Base-by-base conservation (phyloP, 2,329 filamentous ascomycete genomes). In the Pseudogymnoascus sp. region DNA sequence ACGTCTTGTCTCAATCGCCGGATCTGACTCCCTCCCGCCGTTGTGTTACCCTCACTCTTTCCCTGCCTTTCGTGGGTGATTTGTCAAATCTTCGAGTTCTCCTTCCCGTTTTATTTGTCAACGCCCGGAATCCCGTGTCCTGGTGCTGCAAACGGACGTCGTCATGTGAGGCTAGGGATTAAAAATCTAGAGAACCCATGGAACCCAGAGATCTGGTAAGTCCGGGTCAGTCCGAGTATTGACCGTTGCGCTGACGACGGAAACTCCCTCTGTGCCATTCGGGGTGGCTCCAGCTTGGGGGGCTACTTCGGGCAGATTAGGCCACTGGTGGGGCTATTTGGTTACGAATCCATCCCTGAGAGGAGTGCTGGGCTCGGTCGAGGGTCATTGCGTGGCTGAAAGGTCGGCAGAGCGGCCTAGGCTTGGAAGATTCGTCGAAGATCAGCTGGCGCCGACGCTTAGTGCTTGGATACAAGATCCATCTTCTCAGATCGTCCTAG, bases 161-260 rank as follows among this genome's bases (percentile, higher is more conserved):
- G 48, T 55, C 48, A 55, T 33, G 48, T 55, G 48, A 55, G 48
- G 48, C 29, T 55, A 55, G n/a, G n/a, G 29, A 55, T 55, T 55
- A 29, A 55, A 33, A 55, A 55, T 55, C 29, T 12, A 33, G 48
- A 55, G n/a, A 15, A 55, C 48, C 48, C 48, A 55, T 55, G 29
- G 48, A 18, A 21, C 29, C 48, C 48, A 33, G 15, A 33, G 48
- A 33, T 55, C 27, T 55, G 48, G 48, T 55, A 33, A 55, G 29
- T 13, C 48, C 48, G 27, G 48, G 29, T 55, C 27, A 55, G 48
- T 55, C 48, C 29, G 48, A 55, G n/a, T 55, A 55, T 55, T 55
- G 48, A 33, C 48, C 48, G 48, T 55, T 55, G 48, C 29, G 48
- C 48, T 55, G 48, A 55, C 48, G 48, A 33, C 48, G 48, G 48